Percentiles rank a stretch among this genome's conserved stretches.
Conservation (phyloP, 2,329 filamentous ascomycete species). For the Sordariomycetes sp. region DNA sequence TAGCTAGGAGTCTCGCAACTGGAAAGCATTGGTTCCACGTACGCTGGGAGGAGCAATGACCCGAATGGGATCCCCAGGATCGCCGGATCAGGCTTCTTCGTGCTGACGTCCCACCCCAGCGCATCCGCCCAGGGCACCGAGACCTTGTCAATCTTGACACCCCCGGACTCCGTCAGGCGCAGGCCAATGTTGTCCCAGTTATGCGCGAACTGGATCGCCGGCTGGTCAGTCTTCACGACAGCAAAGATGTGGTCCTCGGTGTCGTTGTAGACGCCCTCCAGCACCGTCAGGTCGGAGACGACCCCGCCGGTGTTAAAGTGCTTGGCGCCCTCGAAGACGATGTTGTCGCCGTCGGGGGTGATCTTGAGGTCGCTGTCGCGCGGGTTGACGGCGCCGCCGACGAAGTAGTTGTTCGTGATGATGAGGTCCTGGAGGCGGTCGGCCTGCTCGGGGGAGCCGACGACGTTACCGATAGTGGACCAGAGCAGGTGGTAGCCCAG, state of each 20-base stretch:
- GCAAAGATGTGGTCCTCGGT: slow-evolving; percentile 54
- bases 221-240: slow-evolving; percentile 44
- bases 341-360: slow-evolving; percentile 37
- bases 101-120: slow-evolving; percentile 43
- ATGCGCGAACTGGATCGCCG: slow-evolving; percentile 44
- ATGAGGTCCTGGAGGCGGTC: slow-evolving; percentile 46
- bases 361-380: slow-evolving; percentile 51
- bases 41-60: slow-evolving; percentile 48
- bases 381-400: slow-evolving; percentile 56
- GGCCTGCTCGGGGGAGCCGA: slow-evolving; percentile 49
- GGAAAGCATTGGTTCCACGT: slow-evolving; percentile 8
- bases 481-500: slow-evolving; percentile 56
- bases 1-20: fast-evolving
- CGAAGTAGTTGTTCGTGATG: slow-evolving; percentile 53
- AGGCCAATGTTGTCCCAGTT: slow-evolving; percentile 59
- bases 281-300: slow-evolving; percentile 53
- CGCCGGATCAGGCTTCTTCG: slow-evolving; percentile 37
- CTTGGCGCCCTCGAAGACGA: slow-evolving; percentile 53
- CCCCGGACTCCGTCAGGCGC: slow-evolving; percentile 52
- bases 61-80: slow-evolving; percentile 43
- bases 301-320: slow-evolving; percentile 60
- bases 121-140: slow-evolving; percentile 48
- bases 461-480: slow-evolving; percentile 49
- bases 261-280: slow-evolving; percentile 50
- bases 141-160: slow-evolving; percentile 49